Base-by-base conservation (phyloP, 2,329 filamentous ascomycete genomes). In the Cytospora paraplurivora region DNA sequence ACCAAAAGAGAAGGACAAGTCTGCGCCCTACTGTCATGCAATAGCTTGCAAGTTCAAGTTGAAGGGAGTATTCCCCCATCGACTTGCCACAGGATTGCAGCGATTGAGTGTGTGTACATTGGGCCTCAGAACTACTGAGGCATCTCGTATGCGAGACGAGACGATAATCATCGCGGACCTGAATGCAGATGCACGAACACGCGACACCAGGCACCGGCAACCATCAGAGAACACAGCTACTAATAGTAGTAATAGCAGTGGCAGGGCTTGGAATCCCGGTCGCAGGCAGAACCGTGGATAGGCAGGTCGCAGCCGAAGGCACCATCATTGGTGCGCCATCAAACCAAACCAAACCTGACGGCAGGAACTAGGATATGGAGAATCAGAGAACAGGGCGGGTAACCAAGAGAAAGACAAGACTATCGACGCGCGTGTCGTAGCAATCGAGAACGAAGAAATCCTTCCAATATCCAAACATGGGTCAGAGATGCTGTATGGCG, bases 401-500 rank as follows among this genome's bases (percentile, higher is more conserved):
- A 19, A 50, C 19, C 38, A 19, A n/a, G 19, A 17, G 41, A 19
- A n/a, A 49, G 50, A 37, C n/a, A 19, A 35, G 8, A 38, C n/a
- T 7, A 21, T 32, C 13, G 12, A 10, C 11, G 19, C 21, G n/a
- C 21, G 44, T 5, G 44, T 5, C n/a, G n/a, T n/a, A 13, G 11
- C n/a, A 17, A 12, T 19, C 44, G 44, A 47, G 44, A 47, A 35
- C 4, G 37, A 49, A 27, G 56, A 21, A 61, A 62, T 59, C 69
- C 71, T 73, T 73, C 71, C 71, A 69, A 66, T 68, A 50, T 72
- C 72, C 71, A 81, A 78, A 67, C 27, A 37, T 66, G 70, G 78
- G 77, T 98, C 94, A 98, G 94, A 97, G 92, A 91, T 96, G 89
- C 92, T 90, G 88, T 90, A 89, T 92, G 87, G 93, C 95, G 94